These are phyloP conservation scores for Carallia pectinifolia DNA, from an alignment of 345 rosid species.

Conservation along the genomic window DNA sequence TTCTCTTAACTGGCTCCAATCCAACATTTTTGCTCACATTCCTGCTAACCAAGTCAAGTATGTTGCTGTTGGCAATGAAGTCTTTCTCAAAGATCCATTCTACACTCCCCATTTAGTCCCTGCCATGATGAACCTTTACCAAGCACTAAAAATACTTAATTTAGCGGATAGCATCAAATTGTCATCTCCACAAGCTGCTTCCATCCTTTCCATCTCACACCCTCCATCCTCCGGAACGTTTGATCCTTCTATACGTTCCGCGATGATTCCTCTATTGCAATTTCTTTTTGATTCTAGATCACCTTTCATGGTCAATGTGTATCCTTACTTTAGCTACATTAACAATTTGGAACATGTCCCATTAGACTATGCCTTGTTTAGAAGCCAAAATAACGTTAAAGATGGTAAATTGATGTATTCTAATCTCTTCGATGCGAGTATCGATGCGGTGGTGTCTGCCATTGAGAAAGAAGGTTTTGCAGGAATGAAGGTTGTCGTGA, in stretches of 20 bases:
- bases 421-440: slow-evolving; percentile 33
- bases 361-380: slow-evolving; percentile 24
- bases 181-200: slow-evolving; percentile 39
- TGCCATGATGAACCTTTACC: slow-evolving; percentile 28
- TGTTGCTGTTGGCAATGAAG: slow-evolving; percentile 41
- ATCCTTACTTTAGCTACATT: slow-evolving; percentile 26
- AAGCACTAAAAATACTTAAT: slow-evolving; percentile 25
- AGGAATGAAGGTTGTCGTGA: slow-evolving; percentile 24
- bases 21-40: slow-evolving; percentile 31
- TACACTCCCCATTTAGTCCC: slow-evolving; percentile 35
- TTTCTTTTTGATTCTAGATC: slow-evolving; percentile 25
- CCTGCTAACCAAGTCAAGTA: slow-evolving; percentile 25
- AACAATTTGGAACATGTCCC: slow-evolving; percentile 11
- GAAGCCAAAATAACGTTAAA: neutral
- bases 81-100: slow-evolving; percentile 32
- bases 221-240: slow-evolving; percentile 40
- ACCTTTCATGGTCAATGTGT: slow-evolving; percentile 36
- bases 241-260: slow-evolving; percentile 26
- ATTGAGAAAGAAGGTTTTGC: slow-evolving; percentile 30
- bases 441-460: slow-evolving; percentile 29
- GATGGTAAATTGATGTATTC: slow-evolving; percentile 19
- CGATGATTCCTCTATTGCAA: slow-evolving; percentile 22
- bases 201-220: slow-evolving; percentile 30
- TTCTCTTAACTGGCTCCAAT: slow-evolving; percentile 36
- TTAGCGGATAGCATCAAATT: slow-evolving; percentile 21